Base-by-base conservation (phyloP, 345 rosid species). In the Citrus trifoliata region DNA sequence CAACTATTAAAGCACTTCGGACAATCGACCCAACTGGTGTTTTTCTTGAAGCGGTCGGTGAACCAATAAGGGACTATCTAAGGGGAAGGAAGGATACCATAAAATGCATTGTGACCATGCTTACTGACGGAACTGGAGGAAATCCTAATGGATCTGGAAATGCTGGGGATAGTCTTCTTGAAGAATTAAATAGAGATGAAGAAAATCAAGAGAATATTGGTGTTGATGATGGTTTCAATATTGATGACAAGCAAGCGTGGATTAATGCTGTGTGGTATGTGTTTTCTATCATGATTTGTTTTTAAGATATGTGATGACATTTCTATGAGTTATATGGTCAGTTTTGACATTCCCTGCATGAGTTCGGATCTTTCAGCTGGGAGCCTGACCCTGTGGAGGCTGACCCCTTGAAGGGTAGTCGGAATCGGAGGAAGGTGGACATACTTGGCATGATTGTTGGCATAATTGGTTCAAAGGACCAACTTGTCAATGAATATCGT, bases 51-150 rank as follows among this genome's bases (percentile, higher is more conserved):
- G 95, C 94, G 55, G 97, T 94, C 64, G 97, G 97, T 63, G 99
- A 96, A 73, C 99, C 99, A 79, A 91, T 96, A 83, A 93, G 93
- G 85, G 98, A 94, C 64, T 96, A 96, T 81, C 82, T 94, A 80
- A 87, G 97, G 77, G 95, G 97, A 37, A 80, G 99, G 80, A 96
- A 96, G 86, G 99, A 96, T 79, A 93, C 99, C 66, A 90, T 91
- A 79, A 96, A 96, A 85, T 96, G 97, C 87, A 89, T 96, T 79
- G 98, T 96, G 70, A 94, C 99, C 79, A 92, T 96, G 99, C 99
- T 96, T 67, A 94, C 97, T 3, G 98, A 90, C 85, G 99, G 99
- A 70, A 89, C 87, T 64, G 92, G 94, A 77, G 94, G 97, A 60
- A 93, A 90, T 83, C 86, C 91, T 53, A 93, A 84, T 86, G 98